Conservation (phyloP, 441 rosid species). For the Gossypium schwendimanii region DNA sequence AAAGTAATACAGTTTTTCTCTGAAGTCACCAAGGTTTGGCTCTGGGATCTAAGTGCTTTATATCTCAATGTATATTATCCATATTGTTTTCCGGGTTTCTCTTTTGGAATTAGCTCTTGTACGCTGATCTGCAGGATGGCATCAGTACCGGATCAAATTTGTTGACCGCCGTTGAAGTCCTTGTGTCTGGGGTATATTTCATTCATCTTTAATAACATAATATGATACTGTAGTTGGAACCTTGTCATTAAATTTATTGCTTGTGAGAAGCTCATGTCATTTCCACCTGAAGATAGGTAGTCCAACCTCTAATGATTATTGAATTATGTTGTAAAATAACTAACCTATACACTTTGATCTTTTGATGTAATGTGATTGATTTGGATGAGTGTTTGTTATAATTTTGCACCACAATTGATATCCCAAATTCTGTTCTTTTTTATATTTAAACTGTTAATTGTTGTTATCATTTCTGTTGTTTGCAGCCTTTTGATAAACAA, state of each 20-base stretch:
- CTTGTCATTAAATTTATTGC: not conserved
- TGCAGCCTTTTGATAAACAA: slow-evolving; percentile 94
- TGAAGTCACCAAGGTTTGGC: slow-evolving; percentile 70
- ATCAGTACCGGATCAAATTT: slow-evolving; percentile 83
- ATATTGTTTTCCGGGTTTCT: slow-evolving; percentile 16
- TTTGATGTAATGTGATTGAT: not conserved
- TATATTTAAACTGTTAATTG: slow-evolving; percentile 9
- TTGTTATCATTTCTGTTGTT: slow-evolving; percentile 7
- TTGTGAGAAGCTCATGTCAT: not conserved
- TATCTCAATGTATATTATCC: slow-evolving; percentile 6
- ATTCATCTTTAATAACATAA: slow-evolving; percentile 7
- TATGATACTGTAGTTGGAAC: slow-evolving; percentile 3
- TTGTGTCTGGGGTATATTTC: slow-evolving; percentile 88
- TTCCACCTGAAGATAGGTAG: not conserved
- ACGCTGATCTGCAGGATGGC: slow-evolving; percentile 64
- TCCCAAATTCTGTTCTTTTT: not conserved
- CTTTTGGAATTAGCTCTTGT: slow-evolving; percentile 16
- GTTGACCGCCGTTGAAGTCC: slow-evolving; percentile 85
- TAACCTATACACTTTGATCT: slow-evolving; percentile 1
- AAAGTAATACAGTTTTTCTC: slow-evolving; percentile 71
- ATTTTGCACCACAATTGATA: not conserved
- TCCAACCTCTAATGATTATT: not conserved
- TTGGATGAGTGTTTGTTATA: not conserved
- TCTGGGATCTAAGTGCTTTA: slow-evolving; percentile 16
- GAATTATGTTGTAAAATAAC: not conserved